Conservation (phyloP, 2,329 filamentous ascomycete species). For the Colletotrichum tamarilloi region DNA sequence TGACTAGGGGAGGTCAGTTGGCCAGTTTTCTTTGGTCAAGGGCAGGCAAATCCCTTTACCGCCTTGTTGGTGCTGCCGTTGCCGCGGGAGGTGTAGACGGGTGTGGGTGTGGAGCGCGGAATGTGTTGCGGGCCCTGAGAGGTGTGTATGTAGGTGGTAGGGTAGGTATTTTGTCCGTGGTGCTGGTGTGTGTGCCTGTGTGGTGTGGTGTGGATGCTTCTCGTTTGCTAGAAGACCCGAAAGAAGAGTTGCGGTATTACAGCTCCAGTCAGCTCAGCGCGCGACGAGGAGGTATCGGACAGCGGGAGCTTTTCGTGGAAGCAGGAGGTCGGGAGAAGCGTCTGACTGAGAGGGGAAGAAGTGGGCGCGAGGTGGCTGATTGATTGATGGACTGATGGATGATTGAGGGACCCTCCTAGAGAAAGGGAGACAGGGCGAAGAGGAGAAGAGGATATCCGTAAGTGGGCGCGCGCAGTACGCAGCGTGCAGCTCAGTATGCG, state of each 20-base stretch:
- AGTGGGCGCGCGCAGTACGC: neutral
- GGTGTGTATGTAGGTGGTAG: slow-evolving; percentile 22
- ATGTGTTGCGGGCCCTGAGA: neutral
- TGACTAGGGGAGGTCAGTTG: slow-evolving; percentile 28
- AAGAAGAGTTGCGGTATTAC: neutral
- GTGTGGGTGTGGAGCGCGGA: neutral
- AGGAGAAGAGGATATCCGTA: neutral
- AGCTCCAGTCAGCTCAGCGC: neutral
- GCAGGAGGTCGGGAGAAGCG: neutral
- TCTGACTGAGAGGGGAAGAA: slow-evolving; percentile 15
- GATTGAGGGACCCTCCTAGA: neutral
- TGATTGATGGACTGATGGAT: neutral
- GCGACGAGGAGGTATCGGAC: neutral
- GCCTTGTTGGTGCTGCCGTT: slow-evolving; percentile 29
- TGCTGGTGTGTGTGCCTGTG: neutral
- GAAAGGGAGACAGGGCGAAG: neutral
- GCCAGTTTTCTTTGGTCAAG: slow-evolving; percentile 6
- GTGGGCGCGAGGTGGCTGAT: slow-evolving; percentile 16
- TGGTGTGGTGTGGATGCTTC: neutral
- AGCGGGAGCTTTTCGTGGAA: neutral
- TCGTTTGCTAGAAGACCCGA: neutral
- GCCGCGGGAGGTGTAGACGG: slow-evolving; percentile 20
- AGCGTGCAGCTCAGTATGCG: neutral
- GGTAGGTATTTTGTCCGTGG: slow-evolving; percentile 8
- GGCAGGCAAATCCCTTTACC: slow-evolving; percentile 21